A percentile compares a stretch with the other conserved stretches of the same genome.
These are phyloP conservation scores for Parasarocladium wereldwijsianum DNA, from an alignment of 2,329 filamentous ascomycete genomes.

Conservation along the genomic window DNA sequence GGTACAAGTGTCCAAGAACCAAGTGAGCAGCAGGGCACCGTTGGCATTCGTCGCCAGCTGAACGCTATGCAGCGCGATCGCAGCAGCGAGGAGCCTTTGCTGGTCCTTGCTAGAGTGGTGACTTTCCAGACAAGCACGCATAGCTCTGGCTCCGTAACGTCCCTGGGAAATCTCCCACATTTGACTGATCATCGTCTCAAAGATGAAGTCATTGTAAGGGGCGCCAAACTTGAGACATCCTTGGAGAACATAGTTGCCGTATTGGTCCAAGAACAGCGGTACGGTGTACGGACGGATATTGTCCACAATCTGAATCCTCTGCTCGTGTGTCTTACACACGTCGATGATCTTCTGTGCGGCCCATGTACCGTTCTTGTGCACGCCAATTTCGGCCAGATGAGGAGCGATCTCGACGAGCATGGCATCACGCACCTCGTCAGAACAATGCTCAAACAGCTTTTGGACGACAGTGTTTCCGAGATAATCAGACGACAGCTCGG, in stretches of 20 bases:
- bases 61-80: constrained; percentile 92
- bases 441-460: constrained; percentile 95
- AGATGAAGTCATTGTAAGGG: constrained; percentile 91
- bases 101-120: constrained; percentile 92
- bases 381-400: constrained; percentile 88
- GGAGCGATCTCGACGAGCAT: constrained; percentile 84
- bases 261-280: constrained; percentile 90
- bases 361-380: constrained; percentile 99
- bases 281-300: constrained; percentile 75
- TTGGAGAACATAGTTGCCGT: constrained; percentile 96
- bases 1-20: constrained; percentile 96
- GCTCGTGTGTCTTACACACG: constrained; percentile 69
- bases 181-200: constrained; percentile 86
- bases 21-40: constrained; percentile 82
- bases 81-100: constrained; percentile 84
- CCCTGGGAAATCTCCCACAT: constrained; percentile 93
- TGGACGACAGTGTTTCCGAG: constrained; percentile 98
- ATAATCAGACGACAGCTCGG: constrained; percentile 89
- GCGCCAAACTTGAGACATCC: constrained; percentile 85
- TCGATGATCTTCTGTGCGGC: constrained; percentile 99
- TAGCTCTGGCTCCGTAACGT: constrained; percentile 84
- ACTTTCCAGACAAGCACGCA: constrained; percentile 92
- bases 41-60: constrained; percentile 94
- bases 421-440: constrained; percentile 73
- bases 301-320: constrained; percentile 76